Evolutionary conservation across 306 rosid species (phyloP).

Genomic region (Lupinus albus): DNA sequence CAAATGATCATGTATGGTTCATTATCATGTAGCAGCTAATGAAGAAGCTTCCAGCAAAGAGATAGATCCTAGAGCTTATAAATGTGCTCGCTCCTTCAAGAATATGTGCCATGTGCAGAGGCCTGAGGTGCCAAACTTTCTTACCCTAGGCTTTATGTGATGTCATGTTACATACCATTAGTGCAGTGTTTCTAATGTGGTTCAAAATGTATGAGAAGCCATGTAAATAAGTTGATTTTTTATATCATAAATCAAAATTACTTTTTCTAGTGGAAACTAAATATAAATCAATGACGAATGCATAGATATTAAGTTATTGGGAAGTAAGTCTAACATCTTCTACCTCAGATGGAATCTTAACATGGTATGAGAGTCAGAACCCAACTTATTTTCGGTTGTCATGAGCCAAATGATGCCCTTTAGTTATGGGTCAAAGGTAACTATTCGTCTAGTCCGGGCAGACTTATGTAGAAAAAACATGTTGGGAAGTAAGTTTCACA

Average conservation of each 20-base stretch:
- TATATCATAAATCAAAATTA: constrained; percentile 11
- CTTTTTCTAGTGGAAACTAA: background rate
- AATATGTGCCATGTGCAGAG: constrained; percentile 68
- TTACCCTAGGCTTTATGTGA: background rate
- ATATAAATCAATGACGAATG: constrained; percentile 15
- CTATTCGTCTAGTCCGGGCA: no score
- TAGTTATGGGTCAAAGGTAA: no score
- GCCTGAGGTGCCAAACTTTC: constrained; percentile 66
- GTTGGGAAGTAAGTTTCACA: no score
- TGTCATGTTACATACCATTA: background rate
- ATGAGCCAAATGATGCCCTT: no score
- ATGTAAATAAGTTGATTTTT: constrained; percentile 18
- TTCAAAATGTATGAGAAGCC: constrained; percentile 4
- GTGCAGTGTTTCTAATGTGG: background rate
- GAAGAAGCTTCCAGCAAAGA: constrained; percentile 57
- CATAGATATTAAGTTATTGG: background rate
- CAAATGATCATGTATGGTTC: constrained; percentile 20
- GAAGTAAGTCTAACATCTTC: no score
- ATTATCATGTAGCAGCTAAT: constrained; percentile 37
- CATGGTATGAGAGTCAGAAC: no score
- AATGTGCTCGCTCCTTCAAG: constrained; percentile 65
- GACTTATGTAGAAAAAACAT: no score
- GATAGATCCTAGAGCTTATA: constrained; percentile 64
- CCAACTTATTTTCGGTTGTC: no score
- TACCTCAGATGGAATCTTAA: no score